phyloP scores from a whole-genome alignment of 163 green algal species.

The Dunaliella salina region DNA sequence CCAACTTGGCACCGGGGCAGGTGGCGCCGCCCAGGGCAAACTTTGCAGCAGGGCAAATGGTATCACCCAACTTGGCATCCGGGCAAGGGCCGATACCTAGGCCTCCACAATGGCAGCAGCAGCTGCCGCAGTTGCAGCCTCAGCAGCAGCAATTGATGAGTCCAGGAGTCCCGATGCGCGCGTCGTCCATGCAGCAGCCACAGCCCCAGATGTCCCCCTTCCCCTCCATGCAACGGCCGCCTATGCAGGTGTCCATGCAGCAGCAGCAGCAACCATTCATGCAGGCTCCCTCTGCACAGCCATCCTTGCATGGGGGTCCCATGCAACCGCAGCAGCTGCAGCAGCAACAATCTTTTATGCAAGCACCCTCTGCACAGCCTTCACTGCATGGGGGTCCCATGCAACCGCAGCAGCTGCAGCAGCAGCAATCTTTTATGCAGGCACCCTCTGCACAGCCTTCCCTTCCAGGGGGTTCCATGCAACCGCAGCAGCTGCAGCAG shows the following conservation, averaged over 20 bases:
- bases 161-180: background rate
- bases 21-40: too few species aligned
- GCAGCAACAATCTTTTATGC: background rate
- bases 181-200: background rate
- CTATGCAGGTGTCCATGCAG: background rate
- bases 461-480: background rate
- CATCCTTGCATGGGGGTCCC: too few species aligned
- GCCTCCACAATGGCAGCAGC: too few species aligned
- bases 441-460: background rate
- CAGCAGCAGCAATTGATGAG: background rate
- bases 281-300: too few species aligned
- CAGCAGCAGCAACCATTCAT: too few species aligned
- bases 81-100: too few species aligned
- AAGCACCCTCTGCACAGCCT: background rate
- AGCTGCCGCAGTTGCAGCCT: too few species aligned
- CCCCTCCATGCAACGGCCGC: background rate
- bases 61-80: too few species aligned
- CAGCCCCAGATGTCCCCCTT: too few species aligned
- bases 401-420: background rate
- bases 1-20: too few species aligned
- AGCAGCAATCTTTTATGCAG: background rate
- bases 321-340: too few species aligned
- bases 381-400: background rate
- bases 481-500: background rate
- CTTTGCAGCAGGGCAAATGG: too few species aligned